phyloP scores from a whole-genome alignment of 371 early-diverging fungal species.

The Mycotypha africana region DNA sequence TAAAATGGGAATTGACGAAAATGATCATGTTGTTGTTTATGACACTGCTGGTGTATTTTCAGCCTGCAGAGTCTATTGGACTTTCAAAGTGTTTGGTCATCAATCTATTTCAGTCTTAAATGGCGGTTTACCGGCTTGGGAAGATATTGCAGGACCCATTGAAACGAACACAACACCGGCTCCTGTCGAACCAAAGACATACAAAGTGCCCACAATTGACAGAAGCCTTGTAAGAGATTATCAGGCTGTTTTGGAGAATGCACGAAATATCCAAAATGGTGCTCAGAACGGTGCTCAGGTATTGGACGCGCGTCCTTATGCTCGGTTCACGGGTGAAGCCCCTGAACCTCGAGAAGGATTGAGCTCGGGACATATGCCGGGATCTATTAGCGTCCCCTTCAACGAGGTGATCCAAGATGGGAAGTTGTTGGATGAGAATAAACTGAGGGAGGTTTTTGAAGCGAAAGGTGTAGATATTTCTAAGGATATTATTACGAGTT shows the following conservation, averaged over 20 bases:
- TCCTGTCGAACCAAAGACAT: slow-evolving; percentile 18
- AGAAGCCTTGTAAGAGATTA: slow-evolving; percentile 51
- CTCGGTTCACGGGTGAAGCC: slow-evolving; percentile 68
- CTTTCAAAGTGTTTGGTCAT: slow-evolving; percentile 86
- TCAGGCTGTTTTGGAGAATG: slow-evolving; percentile 47
- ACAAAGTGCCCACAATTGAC: slow-evolving; percentile 39
- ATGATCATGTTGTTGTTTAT: slow-evolving; percentile 75
- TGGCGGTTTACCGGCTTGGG: slow-evolving; percentile 87
- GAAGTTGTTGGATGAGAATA: slow-evolving; percentile 34
- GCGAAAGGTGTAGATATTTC: slow-evolving; percentile 53
- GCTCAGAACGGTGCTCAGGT: slow-evolving; percentile 36
- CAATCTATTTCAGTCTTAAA: slow-evolving; percentile 77
- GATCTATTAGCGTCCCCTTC: slow-evolving; percentile 69
- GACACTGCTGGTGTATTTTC: slow-evolving; percentile 67
- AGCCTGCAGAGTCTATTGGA: slow-evolving; percentile 79
- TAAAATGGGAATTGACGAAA: slow-evolving; percentile 60
- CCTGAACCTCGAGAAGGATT: slow-evolving; percentile 85
- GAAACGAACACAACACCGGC: slow-evolving; percentile 17
- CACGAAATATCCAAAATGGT: slow-evolving; percentile 22
- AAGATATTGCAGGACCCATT: slow-evolving; percentile 39
- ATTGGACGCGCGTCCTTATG: slow-evolving; percentile 77
- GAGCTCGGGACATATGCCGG: slow-evolving; percentile 85
- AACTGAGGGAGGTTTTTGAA: slow-evolving; percentile 34
- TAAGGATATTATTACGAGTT: slow-evolving; percentile 57
- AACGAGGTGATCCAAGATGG: slow-evolving; percentile 48